Evolutionary conservation across 2,329 filamentous ascomycete species (phyloP), one percentile per base, ranked within the genome.

Genomic region (Magnaporthiopsis incrustans): DNA sequence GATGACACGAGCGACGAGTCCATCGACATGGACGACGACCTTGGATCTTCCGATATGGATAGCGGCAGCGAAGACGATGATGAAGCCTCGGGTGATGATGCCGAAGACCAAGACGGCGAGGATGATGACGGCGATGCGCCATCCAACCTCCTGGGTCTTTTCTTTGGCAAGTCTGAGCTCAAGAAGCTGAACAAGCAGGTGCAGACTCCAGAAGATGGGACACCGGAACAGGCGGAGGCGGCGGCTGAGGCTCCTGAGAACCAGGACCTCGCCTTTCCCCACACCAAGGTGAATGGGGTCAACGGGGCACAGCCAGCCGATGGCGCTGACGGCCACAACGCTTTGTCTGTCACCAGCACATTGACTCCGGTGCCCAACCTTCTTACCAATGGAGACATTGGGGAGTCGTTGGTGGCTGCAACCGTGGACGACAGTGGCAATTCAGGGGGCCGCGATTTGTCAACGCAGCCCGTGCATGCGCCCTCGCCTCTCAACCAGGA

Each of bases 21-120:
- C 1, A 77, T 88, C 27, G 85, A 88, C 69, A 89, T 89, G 86
- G 86, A 89, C 67, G 85, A 88, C 65, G 85, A 88, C 64, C 75
- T 87, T 68, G 85, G 83, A 3, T 85, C 85, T 3, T 84, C 81
- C 33, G 84, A 88, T 59, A 77, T 79, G 71, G 78, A 80, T 25
- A 80, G 77, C 59, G 77, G 76, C 38, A 78, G 76, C 2, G 75
- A 73, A 1, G 76, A 75, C 5, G 80, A 79, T 22, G 75, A 76
- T 15, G 78, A 78, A n/a, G 78, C 77, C 3, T 79, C 80, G 12
- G 80, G 80, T 7, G 77, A 75, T 5, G 79, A 74, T 30, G 74
- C 75, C 32, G 76, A 77, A 57, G 75, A 78, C 30, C 77, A 69
- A 26, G 71, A 72, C 1, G 73, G 78, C 3, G 78, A 76, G 3